Evolutionary conservation across 2,329 filamentous ascomycete genomes (phyloP), one percentile per base, ranked within the genome.

Genomic region (Aspergillus sp.): DNA sequence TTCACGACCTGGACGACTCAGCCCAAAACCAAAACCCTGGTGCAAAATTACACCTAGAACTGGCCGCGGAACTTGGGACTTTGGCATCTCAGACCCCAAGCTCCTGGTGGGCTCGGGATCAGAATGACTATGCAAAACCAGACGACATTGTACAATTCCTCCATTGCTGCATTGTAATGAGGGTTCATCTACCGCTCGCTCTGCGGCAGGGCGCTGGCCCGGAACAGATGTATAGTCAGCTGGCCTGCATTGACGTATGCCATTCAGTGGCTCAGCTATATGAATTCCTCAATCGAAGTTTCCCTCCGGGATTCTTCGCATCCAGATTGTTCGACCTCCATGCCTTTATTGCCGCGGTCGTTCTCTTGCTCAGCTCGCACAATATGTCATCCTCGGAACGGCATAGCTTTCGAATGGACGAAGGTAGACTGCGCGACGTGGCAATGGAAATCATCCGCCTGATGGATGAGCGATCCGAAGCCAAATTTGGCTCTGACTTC

Each of bases 201-300:
- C 29, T 45, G 8, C 33, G 34, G 11, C 43, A 34, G 25, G 36
- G 35, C 11, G 17, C 17, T 5, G 36, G 36, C 1, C 35, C 40
- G 13, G 41, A 39, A 15, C 33, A 39, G 25, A 8, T 42, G 4
- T 39, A 43, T 26, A 40, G 37, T n/a, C 39, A 37, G 1, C 24
- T 42, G 16, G 36, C 41, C 8, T 45, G 43, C 24, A 45, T 42
- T 19, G 35, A 42, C 12, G 41, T 41, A 3, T 45, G 43, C 24
- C 35, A 34, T 16, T 35, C 39, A 1, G 35, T 43, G 13, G 36
- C 34, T 8, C 29, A 31, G 4, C 28, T 34, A 11, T 45, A 42
- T 25, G 24, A 34, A 20, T 34, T 35, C 12, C 20, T 45, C 7
- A 33, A 37, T 5, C 33, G 34, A 10, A 43, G 33, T 10, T 26